Evolutionary conservation across 352 stramenopile genomes (phyloP), one percentile per base, ranked within the genome.

Genomic region (Phytophthora sojae): DNA sequence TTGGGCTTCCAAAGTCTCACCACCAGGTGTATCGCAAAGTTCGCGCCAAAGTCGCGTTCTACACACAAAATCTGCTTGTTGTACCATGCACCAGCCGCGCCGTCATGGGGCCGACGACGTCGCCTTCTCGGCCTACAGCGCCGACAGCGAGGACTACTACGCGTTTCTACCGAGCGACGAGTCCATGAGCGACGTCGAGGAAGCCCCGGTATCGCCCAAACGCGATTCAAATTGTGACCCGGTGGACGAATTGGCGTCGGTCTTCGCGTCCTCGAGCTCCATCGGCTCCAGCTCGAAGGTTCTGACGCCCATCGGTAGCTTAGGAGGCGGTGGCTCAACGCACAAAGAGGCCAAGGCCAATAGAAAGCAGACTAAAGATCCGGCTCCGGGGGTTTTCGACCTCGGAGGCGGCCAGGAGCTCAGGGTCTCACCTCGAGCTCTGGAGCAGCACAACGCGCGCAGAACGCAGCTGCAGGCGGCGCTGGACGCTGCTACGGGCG

Each of bases 111-210:
- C 49, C 12, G 19, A 61, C 47, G 73, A 55, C 45, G 64, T 80
- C n/a, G 61, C 73, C 9, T 75, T 80, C 60, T 75, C 73, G 35
- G 60, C 64, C 45, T 72, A 74, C 25, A 71, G 19, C 51, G 64
- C 55, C 23, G 56, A 60, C 53, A 80, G 69, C 5, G 85, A 92
- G 30, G 85, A 92, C 67, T 92, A 89, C 74, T 86, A 82, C 61
- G 61, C 82, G 17, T 79, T 80, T n/a, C 39, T 90, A 44, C 82
- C 85, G 4, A 93, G 82, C 63, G 85, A 90, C 21, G 81, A 88
- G 42, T 86, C 85, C 39, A 66, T 78, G 42, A 83, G 71, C 35
- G 75, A 78, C 50, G 70, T 57, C 0, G 77, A 86, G 26, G 67
- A 74, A 2, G 64, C 52, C 32, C 54, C 64, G 30, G 19, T 19